phyloP scores from a whole-genome alignment of 768 basidiomycete species.

The Polyporus arcularius region DNA sequence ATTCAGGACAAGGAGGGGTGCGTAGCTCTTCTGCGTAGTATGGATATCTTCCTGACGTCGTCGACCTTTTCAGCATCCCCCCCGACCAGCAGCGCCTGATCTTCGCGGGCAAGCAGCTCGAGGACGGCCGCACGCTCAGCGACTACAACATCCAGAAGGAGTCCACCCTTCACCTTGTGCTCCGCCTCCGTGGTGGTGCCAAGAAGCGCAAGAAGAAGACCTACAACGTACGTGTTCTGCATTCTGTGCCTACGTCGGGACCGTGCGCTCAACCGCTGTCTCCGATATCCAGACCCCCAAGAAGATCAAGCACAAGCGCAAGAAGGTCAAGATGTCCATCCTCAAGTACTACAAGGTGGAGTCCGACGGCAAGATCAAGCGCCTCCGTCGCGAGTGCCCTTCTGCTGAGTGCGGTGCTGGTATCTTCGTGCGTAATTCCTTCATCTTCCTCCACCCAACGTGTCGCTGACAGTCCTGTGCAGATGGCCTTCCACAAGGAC shows the following conservation, averaged over 20 bases:
- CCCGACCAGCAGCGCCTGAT: constrained; percentile 97
- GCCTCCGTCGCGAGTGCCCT: constrained; percentile 94
- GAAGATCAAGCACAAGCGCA: constrained; percentile 99
- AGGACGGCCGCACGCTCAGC: constrained; percentile 94
- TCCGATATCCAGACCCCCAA: constrained; percentile 74
- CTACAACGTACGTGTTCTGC: constrained; percentile 73
- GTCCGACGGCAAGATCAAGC: constrained; percentile 99
- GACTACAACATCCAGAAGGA: constrained; percentile 99
- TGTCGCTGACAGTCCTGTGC: constrained; percentile 20
- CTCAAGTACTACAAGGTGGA: constrained; percentile 99
- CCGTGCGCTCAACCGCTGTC: not conserved
- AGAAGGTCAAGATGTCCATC: constrained; percentile 99
- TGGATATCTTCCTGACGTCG: constrained; percentile 2
- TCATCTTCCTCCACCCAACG: not conserved
- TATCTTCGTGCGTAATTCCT: constrained; percentile 63
- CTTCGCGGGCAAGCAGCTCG: constrained; percentile 99
- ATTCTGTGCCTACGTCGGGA: not conserved
- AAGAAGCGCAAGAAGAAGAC: constrained; percentile 99
- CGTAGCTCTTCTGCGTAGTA: constrained; percentile 27
- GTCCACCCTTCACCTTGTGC: constrained; percentile 95
- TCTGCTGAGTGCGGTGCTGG: constrained; percentile 82
- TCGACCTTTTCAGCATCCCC: constrained; percentile 58
- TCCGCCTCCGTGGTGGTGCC: constrained; percentile 97
- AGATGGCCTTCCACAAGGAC: constrained; percentile 99
- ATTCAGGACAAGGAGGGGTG: constrained; percentile 98